Percentiles rank a stretch among this genome's conserved stretches.
Conservation (phyloP, 345 rosid species). For the Dimocarpus longan region DNA sequence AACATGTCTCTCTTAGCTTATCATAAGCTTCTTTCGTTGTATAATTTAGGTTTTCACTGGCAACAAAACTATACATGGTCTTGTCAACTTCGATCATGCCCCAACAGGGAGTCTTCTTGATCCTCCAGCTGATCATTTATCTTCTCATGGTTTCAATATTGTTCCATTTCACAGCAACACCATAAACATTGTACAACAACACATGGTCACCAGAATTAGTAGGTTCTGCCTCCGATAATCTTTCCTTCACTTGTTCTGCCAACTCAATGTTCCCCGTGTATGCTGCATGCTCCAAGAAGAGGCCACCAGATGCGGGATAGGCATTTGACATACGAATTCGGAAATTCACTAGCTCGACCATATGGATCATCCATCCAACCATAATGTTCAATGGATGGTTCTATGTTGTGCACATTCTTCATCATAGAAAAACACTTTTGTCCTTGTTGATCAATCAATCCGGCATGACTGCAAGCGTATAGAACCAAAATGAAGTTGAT, state of each 20-base stretch:
- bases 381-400: slow-evolving; percentile 45
- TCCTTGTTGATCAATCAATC: slow-evolving; percentile 45
- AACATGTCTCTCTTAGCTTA: no score
- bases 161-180: slow-evolving; percentile 50
- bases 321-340: slow-evolving; percentile 44
- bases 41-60: slow-evolving; percentile 23
- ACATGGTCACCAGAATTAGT: slow-evolving; percentile 42
- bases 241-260: slow-evolving; percentile 43
- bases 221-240: slow-evolving; percentile 38
- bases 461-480: slow-evolving; percentile 60
- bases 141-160: slow-evolving; percentile 42
- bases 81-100: slow-evolving; percentile 50
- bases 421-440: slow-evolving; percentile 35
- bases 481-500: slow-evolving; percentile 42
- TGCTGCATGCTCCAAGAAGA: slow-evolving; percentile 55
- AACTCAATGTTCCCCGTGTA: slow-evolving; percentile 46
- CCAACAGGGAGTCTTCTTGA: no score
- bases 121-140: slow-evolving; percentile 37
- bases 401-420: slow-evolving; percentile 30
- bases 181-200: slow-evolving; percentile 44
- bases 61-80: slow-evolving; percentile 27
- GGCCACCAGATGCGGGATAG: slow-evolving; percentile 50
- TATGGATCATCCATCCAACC: slow-evolving; percentile 60
- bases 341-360: slow-evolving; percentile 49
- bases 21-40: slow-evolving; percentile 8